Conservation (phyloP, 306 rosid species). For the Luffa aegyptiaca region DNA sequence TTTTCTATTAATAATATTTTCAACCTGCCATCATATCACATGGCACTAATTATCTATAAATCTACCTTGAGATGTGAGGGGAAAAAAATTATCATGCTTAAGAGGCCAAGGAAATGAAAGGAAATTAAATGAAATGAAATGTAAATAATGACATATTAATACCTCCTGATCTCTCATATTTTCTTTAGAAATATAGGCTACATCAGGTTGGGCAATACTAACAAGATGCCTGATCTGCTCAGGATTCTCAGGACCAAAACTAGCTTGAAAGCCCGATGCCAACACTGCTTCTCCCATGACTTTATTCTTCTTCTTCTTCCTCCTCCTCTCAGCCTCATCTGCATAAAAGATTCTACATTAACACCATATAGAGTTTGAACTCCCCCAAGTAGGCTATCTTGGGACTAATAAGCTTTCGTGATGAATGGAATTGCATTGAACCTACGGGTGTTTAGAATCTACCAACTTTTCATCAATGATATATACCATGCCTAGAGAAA, state of each 20-base stretch:
- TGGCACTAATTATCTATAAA: background rate
- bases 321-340: constrained; percentile 65
- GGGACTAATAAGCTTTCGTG: background rate
- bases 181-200: constrained; percentile 50
- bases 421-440: background rate
- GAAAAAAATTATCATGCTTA: background rate
- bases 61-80: background rate
- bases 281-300: constrained; percentile 35
- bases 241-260: constrained; percentile 33
- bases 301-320: constrained; percentile 63
- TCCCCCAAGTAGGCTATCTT: background rate
- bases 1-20: constrained; percentile 33
- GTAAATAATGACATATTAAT: constrained; percentile 13
- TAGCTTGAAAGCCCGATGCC: constrained; percentile 31
- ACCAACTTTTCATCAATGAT: background rate
- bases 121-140: constrained; percentile 1
- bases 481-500: background rate
- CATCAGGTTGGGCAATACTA: constrained; percentile 34
- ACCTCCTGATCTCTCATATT: constrained; percentile 49
- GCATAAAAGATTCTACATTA: constrained; percentile 22
- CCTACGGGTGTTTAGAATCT: background rate
- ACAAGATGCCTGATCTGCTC: constrained; percentile 49
- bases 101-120: constrained; percentile 9
- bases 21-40: constrained; percentile 47
- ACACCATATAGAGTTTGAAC: constrained; percentile 17